These are phyloP conservation scores for Daldinia sp. DNA, from an alignment of 2,329 filamentous ascomycete species.

Conservation along the genomic window DNA sequence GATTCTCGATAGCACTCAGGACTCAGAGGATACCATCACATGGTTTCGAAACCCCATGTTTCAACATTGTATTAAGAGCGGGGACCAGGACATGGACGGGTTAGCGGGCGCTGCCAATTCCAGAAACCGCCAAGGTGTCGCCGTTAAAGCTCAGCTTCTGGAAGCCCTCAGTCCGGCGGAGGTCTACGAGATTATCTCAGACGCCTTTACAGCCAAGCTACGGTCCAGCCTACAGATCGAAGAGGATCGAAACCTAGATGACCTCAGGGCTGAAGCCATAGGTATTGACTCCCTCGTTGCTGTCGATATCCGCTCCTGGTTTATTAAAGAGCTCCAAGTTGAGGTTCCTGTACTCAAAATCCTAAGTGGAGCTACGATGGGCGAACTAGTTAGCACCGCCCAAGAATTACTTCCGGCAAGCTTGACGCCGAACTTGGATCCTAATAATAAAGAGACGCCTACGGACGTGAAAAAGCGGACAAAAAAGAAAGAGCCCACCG, in stretches of 20 bases:
- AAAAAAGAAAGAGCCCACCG: neutral
- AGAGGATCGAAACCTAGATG: neutral
- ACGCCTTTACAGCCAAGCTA: constrained; percentile 2
- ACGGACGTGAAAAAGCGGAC: neutral
- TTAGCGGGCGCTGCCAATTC: neutral
- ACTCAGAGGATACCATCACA: neutral
- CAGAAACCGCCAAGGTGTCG: neutral
- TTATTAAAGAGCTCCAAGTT: constrained; percentile 57
- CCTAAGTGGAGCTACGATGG: constrained; percentile 36
- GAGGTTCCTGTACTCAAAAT: constrained; percentile 61
- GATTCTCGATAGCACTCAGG: neutral
- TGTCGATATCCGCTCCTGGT: constrained; percentile 60
- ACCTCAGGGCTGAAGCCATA: neutral
- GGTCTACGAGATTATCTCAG: constrained; percentile 1
- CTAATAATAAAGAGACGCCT: neutral
- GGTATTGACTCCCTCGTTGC: constrained; percentile 51
- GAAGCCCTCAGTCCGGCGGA: neutral
- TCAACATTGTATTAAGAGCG: neutral
- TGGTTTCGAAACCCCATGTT: neutral
- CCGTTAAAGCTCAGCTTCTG: neutral
- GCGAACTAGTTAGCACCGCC: constrained; percentile 12
- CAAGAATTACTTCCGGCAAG: constrained; percentile 9
- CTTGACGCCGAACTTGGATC: constrained; percentile 29
- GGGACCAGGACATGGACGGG: neutral
- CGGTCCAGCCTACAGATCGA: neutral